Percentiles rank a stretch among this genome's conserved stretches.
These are phyloP conservation scores for Pyrenochaeta sp. DNA, from an alignment of 2,329 filamentous ascomycete genomes.

Conservation along the genomic window DNA sequence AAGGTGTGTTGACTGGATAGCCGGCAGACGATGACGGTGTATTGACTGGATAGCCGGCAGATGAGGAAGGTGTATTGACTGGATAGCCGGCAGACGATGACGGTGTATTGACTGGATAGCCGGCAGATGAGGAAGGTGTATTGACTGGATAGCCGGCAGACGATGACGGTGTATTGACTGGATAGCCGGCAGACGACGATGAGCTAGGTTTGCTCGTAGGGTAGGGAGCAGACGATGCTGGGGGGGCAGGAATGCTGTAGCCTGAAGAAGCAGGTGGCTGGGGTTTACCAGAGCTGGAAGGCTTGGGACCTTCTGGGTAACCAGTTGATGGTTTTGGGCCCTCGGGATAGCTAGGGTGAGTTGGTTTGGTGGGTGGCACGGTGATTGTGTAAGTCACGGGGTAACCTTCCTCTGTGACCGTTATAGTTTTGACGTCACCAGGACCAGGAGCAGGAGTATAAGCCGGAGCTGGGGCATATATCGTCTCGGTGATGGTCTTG, in stretches of 20 bases:
- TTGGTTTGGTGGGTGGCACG: slow-evolving; percentile 15
- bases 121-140: neutral
- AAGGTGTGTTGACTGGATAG: slow-evolving; percentile 5
- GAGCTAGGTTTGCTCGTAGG: slow-evolving; percentile 22
- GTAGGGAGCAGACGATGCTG: slow-evolving; percentile 26
- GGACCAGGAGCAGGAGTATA: slow-evolving; percentile 15
- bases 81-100: slow-evolving; percentile 9
- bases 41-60: slow-evolving; percentile 9
- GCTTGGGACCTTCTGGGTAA: slow-evolving; percentile 20
- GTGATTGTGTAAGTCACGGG: slow-evolving; percentile 35
- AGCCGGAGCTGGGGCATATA: slow-evolving; percentile 15
- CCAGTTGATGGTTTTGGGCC: slow-evolving; percentile 12
- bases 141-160: slow-evolving; percentile 8
- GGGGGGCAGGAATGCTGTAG: slow-evolving; percentile 14
- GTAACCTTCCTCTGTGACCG: slow-evolving; percentile 33
- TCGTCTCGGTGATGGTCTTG: slow-evolving; percentile 29
- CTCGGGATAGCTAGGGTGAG: slow-evolving; percentile 8
- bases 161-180: slow-evolving; percentile 1
- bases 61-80: slow-evolving; percentile 5
- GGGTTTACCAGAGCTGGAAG: slow-evolving; percentile 8
- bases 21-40: slow-evolving; percentile 1
- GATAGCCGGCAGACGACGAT: slow-evolving; percentile 7
- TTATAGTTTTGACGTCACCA: slow-evolving; percentile 38
- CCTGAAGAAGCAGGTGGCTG: slow-evolving; percentile 10
- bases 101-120: slow-evolving; percentile 8